phyloP scores from a whole-genome alignment of 768 basidiomycete genomes.

The Lactarius hatsudake region DNA sequence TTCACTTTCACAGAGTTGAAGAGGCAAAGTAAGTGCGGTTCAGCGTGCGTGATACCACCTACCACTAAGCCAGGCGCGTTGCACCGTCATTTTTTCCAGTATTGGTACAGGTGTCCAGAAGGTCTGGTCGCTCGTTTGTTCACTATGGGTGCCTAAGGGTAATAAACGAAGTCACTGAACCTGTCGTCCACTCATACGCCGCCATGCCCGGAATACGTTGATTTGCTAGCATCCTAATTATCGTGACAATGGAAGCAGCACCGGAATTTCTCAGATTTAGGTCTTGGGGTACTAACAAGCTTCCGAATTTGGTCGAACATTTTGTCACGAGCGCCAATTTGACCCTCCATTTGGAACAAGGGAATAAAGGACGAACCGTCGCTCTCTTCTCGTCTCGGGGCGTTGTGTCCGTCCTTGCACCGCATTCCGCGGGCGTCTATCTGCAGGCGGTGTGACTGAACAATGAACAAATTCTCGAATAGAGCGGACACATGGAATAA shows the following conservation, averaged over 20 bases:
- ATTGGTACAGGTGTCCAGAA: constrained; percentile 74
- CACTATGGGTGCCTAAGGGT: constrained; percentile 42
- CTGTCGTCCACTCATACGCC: not conserved
- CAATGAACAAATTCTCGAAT: not conserved
- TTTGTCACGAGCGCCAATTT: not conserved
- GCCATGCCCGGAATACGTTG: not conserved
- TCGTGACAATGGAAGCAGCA: not conserved
- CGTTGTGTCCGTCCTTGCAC: not conserved
- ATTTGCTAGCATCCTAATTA: not conserved
- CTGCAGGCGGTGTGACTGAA: not conserved
- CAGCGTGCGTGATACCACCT: not conserved
- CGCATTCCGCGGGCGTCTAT: not conserved
- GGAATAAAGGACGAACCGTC: not conserved
- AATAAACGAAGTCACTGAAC: not conserved
- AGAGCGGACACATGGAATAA: not conserved
- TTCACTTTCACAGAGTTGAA: constrained; percentile 7
- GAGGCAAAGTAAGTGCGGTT: constrained; percentile 20
- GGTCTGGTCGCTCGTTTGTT: constrained; percentile 60
- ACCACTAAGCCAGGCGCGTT: not conserved
- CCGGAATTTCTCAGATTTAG: not conserved
- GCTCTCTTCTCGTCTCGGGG: not conserved
- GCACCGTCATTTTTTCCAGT: constrained; percentile 37
- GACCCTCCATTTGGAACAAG: constrained; percentile 1
- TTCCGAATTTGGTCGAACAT: constrained; percentile 4
- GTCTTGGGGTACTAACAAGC: not conserved